Evolutionary conservation across 768 basidiomycete genomes (phyloP), one percentile per base, ranked within the genome.

Genomic region (Mycena capillaripes): DNA sequence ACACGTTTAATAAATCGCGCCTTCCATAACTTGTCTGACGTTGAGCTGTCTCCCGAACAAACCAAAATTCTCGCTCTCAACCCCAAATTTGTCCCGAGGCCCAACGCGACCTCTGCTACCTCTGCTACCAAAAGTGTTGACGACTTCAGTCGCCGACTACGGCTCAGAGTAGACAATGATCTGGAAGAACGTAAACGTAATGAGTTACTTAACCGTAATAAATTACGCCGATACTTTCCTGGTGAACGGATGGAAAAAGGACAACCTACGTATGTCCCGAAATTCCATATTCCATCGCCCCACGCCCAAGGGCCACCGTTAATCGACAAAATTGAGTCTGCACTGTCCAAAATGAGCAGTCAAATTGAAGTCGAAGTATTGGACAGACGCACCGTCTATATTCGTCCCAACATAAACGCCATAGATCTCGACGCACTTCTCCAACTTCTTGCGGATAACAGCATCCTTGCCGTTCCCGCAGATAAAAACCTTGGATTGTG

Each of bases 401-500:
- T 73, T 16, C 36, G 68, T 19, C 72, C 69, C 42, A 73, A 73
- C 32, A 70, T 73, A 42, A 57, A 60, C 29, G 40, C 21, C 27
- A 17, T 32, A 1, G 68, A 73, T 16, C 68, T 73, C 4, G 52
- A 55, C 9, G 44, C 21, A 2, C 55, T 73, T 7, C 72, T 73
- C 10, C 2, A 55, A 23, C 53, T 73, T 2, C 29, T 70, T 1
- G 1, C 36, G 25, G 68, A 70, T 55, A 30, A 66, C 25, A 46
- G 56, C 25, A 23, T 70, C 11, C 36, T 73, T 10, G 72, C 72
- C 19, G 68, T 73, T 14, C 72, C 72, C 5, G 68, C 68, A 14
- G 72, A 73, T 42, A 73, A 73, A 53, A 73, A 73, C 34, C 36
- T 73, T 3, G 72, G 72, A 29, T n/a, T 73, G 17, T 73, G 72